Conservation (phyloP, 2,329 filamentous ascomycete species). For the Pseudogymnoascus sp. region DNA sequence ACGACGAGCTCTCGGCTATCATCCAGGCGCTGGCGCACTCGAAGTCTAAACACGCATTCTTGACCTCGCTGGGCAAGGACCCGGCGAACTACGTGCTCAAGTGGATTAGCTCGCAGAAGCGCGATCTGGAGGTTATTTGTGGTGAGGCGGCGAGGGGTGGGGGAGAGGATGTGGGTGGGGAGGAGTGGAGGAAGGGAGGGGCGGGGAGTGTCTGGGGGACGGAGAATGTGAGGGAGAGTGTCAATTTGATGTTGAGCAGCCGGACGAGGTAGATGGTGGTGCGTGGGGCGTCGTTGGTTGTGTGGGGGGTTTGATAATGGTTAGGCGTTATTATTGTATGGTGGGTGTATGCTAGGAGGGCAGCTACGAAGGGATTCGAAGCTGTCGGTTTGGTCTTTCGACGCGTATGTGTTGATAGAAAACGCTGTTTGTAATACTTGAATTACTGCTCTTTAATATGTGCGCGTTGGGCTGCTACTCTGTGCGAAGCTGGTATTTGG, state of each 20-base stretch:
- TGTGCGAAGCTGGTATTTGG: neutral
- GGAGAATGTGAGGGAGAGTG: constrained; percentile 56
- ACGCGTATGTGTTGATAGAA: neutral
- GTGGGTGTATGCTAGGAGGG: neutral
- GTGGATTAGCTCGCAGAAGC: constrained; percentile 87
- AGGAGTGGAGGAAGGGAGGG: constrained; percentile 65
- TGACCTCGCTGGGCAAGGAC: constrained; percentile 70
- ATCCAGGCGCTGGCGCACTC: constrained; percentile 77
- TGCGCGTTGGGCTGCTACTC: neutral
- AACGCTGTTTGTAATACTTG: constrained; percentile 7
- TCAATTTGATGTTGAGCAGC: constrained; percentile 48
- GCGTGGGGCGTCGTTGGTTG: neutral
- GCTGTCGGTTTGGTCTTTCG: neutral
- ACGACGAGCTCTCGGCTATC: constrained; percentile 79
- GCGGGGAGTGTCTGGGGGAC: constrained; percentile 57
- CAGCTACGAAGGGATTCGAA: constrained; percentile 1
- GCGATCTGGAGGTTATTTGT: constrained; percentile 81
- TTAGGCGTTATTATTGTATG: neutral
- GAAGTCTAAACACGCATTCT: constrained; percentile 87
- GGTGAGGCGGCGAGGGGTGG: constrained; percentile 67
- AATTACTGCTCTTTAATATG: neutral
- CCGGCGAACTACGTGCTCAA: constrained; percentile 77
- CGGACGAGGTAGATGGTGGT: constrained; percentile 18
- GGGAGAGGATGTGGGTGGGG: constrained; percentile 48
- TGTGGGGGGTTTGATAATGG: neutral